Evolutionary conservation across 1,139 yeast species (phyloP), one percentile per base, ranked within the genome.

Genomic region (Candida sanyaensis): DNA sequence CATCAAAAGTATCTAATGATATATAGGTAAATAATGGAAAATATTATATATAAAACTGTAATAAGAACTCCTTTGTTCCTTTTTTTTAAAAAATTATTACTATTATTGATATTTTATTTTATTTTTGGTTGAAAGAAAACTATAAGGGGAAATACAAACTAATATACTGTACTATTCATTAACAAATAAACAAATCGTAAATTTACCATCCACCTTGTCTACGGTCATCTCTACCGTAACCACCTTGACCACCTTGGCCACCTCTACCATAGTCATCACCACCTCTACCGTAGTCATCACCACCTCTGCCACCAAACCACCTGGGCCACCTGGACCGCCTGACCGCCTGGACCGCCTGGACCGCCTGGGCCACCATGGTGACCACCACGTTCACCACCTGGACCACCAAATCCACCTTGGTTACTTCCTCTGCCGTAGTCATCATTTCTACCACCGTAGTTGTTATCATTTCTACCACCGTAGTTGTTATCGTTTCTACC

Each of bases 1-100:
- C 73, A 50, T 59, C 66, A 1, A 64, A 59, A 46, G 46, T 66
- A 11, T 37, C 41, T 9, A 28, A 29, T 30, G 34, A 36, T 37
- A 36, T 17, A 42, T 38, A 41, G 40, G 33, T n/a, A 27, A 32
- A 36, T 13, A 7, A 36, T 23, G 24, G 28, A n/a, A 36, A 9
- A n/a, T 3, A 36, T 6, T 6, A n/a, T 24, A 11, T 5, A 24
- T 11, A 5, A 11, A 5, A 24, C 7, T 17, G 21, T 23, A 23
- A 36, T 23, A 13, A 37, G 4, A 37, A 26, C 11, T 37, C 13
- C 13, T 34, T n/a, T 38, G 17, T 30, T 29, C 32, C 28, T 37
- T 24, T 23, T 31, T 21, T n/a, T n/a, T n/a, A n/a, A n/a, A n/a
- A n/a, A n/a, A 11, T 36, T 36, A 21, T 36, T 34, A 17, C 3